Percentiles rank a stretch among this genome's conserved stretches.
Conservation (phyloP, 2,329 filamentous ascomycete genomes). For the Aspergillus floridensis region DNA sequence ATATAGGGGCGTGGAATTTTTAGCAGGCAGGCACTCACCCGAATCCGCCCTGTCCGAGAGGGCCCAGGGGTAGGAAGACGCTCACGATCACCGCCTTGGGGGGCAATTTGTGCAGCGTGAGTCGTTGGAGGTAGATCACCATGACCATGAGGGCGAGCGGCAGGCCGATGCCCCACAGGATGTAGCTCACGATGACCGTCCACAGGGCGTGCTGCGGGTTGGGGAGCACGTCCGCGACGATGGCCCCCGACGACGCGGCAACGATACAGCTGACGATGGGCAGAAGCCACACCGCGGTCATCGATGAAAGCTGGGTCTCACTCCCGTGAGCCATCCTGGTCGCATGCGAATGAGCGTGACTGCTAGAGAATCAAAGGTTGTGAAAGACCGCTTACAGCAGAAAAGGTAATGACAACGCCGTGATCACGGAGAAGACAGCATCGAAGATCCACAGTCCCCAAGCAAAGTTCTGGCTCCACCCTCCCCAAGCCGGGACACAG, state of each 20-base stretch:
- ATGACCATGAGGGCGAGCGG: constrained; percentile 63
- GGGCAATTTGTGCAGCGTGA: constrained; percentile 67
- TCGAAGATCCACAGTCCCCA: constrained; percentile 62
- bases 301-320: constrained; percentile 48
- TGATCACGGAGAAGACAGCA: constrained; percentile 51
- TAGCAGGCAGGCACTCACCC: constrained; percentile 35
- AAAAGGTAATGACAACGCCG: constrained; percentile 57
- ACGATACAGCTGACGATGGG: constrained; percentile 68
- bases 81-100: constrained; percentile 67
- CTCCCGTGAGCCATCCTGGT: constrained; percentile 24
- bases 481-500: constrained; percentile 61
- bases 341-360: not conserved
- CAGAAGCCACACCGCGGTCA: constrained; percentile 66
- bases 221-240: constrained; percentile 60
- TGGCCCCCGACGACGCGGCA: constrained; percentile 61
- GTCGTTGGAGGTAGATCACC: constrained; percentile 67
- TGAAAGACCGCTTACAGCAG: constrained; percentile 47
- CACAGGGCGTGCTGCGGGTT: constrained; percentile 57
- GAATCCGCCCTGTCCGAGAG: constrained; percentile 65
- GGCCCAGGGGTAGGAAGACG: constrained; percentile 66
- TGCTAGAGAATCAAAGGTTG: not conserved
- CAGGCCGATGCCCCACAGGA: constrained; percentile 68
- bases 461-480: constrained; percentile 54
- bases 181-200: constrained; percentile 64
- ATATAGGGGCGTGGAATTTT: too few species aligned